Base-by-base conservation (phyloP, 805 yeast genomes). In the Candida ulmi region DNA sequence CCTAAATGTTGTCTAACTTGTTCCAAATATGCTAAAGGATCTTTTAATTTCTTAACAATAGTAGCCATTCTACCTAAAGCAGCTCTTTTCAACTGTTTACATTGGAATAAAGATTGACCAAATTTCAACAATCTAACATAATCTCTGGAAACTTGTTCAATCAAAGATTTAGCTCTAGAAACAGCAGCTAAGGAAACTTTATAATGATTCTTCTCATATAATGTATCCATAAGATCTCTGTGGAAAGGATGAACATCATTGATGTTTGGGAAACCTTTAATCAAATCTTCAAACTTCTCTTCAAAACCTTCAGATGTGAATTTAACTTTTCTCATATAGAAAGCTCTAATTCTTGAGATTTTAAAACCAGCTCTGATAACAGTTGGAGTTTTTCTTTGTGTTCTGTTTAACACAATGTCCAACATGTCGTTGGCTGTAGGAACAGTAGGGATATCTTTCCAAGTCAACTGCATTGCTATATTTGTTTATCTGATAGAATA, bases 31-130 rank as follows among this genome's bases (percentile, higher is more conserved):
- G 78, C 76, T 44, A 93, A 72, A 17, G 99, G 91, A 63, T 93
- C 99, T 68, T 91, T 93, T 60, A 93, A 76, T 54, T 95, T 88
- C 74, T 93, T 93, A 58, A 82, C 82, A 57, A 93, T 88, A 27
- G 99, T 93, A 40, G 99, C 99, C 99, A 93, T 93, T 69, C 99
- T 85, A 74, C 99, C 99, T 55, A 93, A 71, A 25, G 98, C 99
- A 52, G 99, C 99, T 60, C 97, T 78, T 67, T 93, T 93, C 62
- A 93, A 79, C 71, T 93, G 99, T 69, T 93, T 93, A 77, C 99
- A 93, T 72, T 95, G 99, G 69, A 88, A 93, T 48, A 93, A 71
- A 32, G 97, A 90, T 72, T 93, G 99, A 56, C 99, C 99, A 59
- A 90, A 93, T 70, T 93, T 93, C 60, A 93, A 74, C 54, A 93